A percentile compares a stretch with the other conserved stretches of the same genome.
These are phyloP conservation scores for Curvularia sp. DNA, from an alignment of 2,329 filamentous ascomycete genomes.

Conservation along the genomic window DNA sequence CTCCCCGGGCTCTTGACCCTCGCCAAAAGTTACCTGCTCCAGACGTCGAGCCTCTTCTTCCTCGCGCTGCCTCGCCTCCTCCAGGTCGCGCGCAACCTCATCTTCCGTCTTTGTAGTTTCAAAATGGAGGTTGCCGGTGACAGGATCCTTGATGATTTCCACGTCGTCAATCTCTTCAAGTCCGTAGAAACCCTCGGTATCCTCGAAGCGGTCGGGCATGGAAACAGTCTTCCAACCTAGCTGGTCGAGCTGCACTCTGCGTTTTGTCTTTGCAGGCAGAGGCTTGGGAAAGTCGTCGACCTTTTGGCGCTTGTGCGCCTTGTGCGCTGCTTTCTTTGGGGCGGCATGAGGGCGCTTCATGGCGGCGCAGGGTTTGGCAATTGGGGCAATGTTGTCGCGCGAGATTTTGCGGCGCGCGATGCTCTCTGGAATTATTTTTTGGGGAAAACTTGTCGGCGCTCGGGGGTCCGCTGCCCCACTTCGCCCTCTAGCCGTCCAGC, in stretches of 20 bases:
- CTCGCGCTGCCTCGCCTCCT: constrained; percentile 31
- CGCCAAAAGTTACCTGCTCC: constrained; percentile 33
- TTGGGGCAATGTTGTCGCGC: constrained; percentile 9
- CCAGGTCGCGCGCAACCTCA: constrained; percentile 32
- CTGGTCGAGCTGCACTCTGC: constrained; percentile 56
- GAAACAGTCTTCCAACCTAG: constrained; percentile 69
- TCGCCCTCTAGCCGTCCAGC: constrained; percentile 29
- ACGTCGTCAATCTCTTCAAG: constrained; percentile 92
- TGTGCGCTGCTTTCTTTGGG: constrained; percentile 51
- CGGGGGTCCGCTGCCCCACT: constrained; percentile 34
- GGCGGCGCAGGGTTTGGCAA: constrained; percentile 8
- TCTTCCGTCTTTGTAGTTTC: constrained; percentile 41
- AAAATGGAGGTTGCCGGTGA: constrained; percentile 59
- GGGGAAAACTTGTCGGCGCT: constrained; percentile 31
- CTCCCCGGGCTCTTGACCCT: constrained; percentile 17
- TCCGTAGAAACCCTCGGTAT: constrained; percentile 92
- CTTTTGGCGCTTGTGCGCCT: constrained; percentile 54
- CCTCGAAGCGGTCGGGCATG: constrained; percentile 77
- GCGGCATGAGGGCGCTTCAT: constrained; percentile 50
- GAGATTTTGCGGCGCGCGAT: constrained; percentile 4
- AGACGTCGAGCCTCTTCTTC: constrained; percentile 31
- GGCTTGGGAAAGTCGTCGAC: constrained; percentile 36
- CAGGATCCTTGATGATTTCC: constrained; percentile 70
- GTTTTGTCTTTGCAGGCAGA: constrained; percentile 30
- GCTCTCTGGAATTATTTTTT: constrained; percentile 29